phyloP scores from a whole-genome alignment of 352 stramenopile genomes.

The Aphanomyces invadans region DNA sequence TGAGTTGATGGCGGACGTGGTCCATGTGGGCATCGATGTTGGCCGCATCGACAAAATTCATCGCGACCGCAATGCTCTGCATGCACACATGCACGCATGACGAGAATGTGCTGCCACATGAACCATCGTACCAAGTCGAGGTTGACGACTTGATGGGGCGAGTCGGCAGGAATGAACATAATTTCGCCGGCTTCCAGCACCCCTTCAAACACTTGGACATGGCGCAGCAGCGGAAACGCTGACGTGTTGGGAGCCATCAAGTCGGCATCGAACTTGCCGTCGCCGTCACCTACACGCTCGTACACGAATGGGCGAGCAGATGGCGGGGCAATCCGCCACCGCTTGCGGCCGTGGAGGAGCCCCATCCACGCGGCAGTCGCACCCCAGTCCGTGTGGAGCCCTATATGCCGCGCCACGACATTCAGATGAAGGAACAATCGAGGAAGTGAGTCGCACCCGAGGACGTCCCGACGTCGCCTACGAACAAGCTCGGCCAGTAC shows the following conservation, averaged over 20 bases:
- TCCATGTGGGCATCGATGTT: slow-evolving; percentile 16
- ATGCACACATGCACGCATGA: background rate
- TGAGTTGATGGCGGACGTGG: slow-evolving; percentile 6
- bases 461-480: slow-evolving; percentile 28
- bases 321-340: slow-evolving; percentile 34
- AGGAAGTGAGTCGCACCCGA: slow-evolving; percentile 24
- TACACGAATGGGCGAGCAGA: slow-evolving; percentile 27
- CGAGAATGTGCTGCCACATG: background rate
- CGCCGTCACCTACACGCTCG: slow-evolving; percentile 26
- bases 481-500: slow-evolving; percentile 42
- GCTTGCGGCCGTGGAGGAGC: slow-evolving; percentile 30
- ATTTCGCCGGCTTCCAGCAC: slow-evolving; percentile 33
- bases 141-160: slow-evolving; percentile 36
- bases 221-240: slow-evolving; percentile 14
- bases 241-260: slow-evolving; percentile 22
- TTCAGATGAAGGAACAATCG: background rate
- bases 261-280: slow-evolving; percentile 28
- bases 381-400: slow-evolving; percentile 33
- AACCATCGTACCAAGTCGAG: slow-evolving; percentile 28
- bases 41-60: slow-evolving; percentile 28
- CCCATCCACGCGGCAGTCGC: slow-evolving; percentile 36
- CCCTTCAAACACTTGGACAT: slow-evolving; percentile 32
- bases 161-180: slow-evolving; percentile 33
- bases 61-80: slow-evolving; percentile 34
- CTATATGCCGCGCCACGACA: no score